These are phyloP conservation scores for Xylariaceae sp. DNA, from an alignment of 2,329 filamentous ascomycete species.

Conservation along the genomic window DNA sequence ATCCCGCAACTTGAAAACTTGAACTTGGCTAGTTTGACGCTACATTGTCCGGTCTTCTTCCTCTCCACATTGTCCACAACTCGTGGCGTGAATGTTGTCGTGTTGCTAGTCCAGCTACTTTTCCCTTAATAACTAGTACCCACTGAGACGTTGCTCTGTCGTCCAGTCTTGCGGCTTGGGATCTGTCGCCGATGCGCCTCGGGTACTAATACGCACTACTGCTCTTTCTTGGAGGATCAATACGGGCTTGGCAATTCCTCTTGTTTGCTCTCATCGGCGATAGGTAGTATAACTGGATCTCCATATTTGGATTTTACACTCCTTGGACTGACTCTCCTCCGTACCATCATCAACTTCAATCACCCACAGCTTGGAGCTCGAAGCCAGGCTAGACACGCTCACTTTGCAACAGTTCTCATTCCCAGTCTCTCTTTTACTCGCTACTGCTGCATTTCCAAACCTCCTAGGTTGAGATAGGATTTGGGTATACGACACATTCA, in stretches of 20 bases:
- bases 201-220: not conserved
- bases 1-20: too few species aligned
- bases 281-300: not conserved
- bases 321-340: not conserved
- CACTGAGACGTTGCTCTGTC: slow-evolving; percentile 6
- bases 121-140: too few species aligned
- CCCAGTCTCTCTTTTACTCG: not conserved
- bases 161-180: slow-evolving; percentile 5
- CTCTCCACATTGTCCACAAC: not conserved
- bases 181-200: slow-evolving; percentile 1
- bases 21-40: not conserved
- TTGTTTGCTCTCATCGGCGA: slow-evolving; percentile 1
- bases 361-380: not conserved
- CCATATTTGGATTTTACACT: slow-evolving; percentile 1
- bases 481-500: not conserved
- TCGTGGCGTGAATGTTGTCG: slow-evolving; percentile 7
- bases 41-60: not conserved
- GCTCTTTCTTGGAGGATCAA: slow-evolving; percentile 1
- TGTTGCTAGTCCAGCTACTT: not conserved
- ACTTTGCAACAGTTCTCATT: not conserved
- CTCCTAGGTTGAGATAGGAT: not conserved
- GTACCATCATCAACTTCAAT: not conserved
- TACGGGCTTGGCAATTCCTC: slow-evolving; percentile 5
- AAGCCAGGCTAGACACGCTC: not conserved
- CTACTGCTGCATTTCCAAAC: not conserved